Percentiles rank a stretch among this genome's conserved stretches.
Conservation (phyloP, 2,329 filamentous ascomycete species). For the Trichoderma hamatum region DNA sequence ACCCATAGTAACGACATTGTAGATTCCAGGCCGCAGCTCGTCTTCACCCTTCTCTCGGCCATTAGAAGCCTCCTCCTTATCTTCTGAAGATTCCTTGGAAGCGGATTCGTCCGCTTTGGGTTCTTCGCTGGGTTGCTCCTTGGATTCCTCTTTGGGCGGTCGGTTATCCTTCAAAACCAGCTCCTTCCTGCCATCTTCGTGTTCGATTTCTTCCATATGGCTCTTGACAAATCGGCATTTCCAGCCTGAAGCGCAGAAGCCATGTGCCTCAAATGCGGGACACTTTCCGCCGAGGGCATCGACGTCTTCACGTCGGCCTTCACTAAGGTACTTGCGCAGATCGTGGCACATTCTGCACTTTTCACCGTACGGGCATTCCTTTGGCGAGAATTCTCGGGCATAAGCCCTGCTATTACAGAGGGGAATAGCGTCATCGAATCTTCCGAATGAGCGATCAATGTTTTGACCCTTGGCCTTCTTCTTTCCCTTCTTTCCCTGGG, state of each 20-base stretch:
- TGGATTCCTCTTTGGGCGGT: slow-evolving; percentile 25
- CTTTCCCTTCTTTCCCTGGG: slow-evolving; percentile 47
- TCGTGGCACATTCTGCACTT: slow-evolving; percentile 83
- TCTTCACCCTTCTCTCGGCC: slow-evolving; percentile 40
- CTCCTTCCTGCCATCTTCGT: slow-evolving; percentile 80
- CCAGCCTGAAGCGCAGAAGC: slow-evolving; percentile 83
- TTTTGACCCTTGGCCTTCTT: slow-evolving; percentile 70
- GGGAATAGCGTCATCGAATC: slow-evolving; percentile 73
- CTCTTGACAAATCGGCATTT: slow-evolving; percentile 89
- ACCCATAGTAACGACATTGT: slow-evolving; percentile 71
- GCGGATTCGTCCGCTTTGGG: slow-evolving; percentile 25
- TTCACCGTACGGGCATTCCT: slow-evolving; percentile 75
- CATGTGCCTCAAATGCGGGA: slow-evolving; percentile 76
- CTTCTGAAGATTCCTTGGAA: neutral
- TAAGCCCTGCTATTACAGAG: slow-evolving; percentile 76
- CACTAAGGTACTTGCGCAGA: slow-evolving; percentile 78
- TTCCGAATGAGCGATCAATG: slow-evolving; percentile 78
- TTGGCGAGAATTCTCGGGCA: slow-evolving; percentile 79
- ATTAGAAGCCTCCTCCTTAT: slow-evolving; percentile 16
- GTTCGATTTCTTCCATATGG: slow-evolving; percentile 80
- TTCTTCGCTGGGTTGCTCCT: neutral
- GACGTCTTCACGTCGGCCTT: slow-evolving; percentile 80
- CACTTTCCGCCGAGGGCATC: slow-evolving; percentile 76
- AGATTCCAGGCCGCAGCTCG: slow-evolving; percentile 65
- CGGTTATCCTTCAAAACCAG: slow-evolving; percentile 65